A percentile compares a stretch with the other conserved stretches of the same genome.
phyloP scores from a whole-genome alignment of 1,139 yeast genomes.

The Dujonia santamariae region DNA sequence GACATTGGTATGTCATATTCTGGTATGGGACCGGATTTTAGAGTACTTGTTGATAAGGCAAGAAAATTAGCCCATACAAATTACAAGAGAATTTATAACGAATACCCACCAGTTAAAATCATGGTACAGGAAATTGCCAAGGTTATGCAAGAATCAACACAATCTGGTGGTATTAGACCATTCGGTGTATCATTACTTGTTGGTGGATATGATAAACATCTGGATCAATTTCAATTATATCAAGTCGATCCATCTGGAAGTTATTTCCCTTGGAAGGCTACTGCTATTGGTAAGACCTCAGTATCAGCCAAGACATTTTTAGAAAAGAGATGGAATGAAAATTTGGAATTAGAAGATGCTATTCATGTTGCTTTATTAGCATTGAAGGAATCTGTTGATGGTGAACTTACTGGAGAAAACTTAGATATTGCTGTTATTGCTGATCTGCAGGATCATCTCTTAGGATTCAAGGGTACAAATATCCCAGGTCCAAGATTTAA shows the following conservation, averaged over 20 bases:
- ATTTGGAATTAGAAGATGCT: slow-evolving; percentile 95
- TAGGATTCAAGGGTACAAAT: slow-evolving; percentile 85
- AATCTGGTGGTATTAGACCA: slow-evolving; percentile 97
- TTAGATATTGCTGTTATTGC: slow-evolving; percentile 91
- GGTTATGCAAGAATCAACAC: slow-evolving; percentile 97
- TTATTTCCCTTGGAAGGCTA: slow-evolving; percentile 99
- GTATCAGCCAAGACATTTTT: slow-evolving; percentile 93
- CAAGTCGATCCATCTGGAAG: slow-evolving; percentile 99
- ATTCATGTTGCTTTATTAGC: slow-evolving; percentile 94
- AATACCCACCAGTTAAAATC: slow-evolving; percentile 94
- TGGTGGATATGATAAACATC: slow-evolving; percentile 88
- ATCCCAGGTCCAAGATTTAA: slow-evolving; percentile 85
- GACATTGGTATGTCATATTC: slow-evolving; percentile 95
- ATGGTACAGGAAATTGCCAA: slow-evolving; percentile 93
- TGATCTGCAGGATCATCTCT: slow-evolving; percentile 73
- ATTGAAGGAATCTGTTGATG: slow-evolving; percentile 94
- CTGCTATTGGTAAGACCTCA: slow-evolving; percentile 96
- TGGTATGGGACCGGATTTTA: slow-evolving; percentile 99
- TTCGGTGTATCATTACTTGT: slow-evolving; percentile 92
- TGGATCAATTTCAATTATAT: slow-evolving; percentile 74
- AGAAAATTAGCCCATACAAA: slow-evolving; percentile 90
- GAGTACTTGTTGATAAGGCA: slow-evolving; percentile 91
- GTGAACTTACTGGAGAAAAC: slow-evolving; percentile 95
- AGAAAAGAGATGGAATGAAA: slow-evolving; percentile 98
- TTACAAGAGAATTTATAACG: slow-evolving; percentile 91